These are phyloP conservation scores for Phylloboletellus chloephorus DNA, from an alignment of 1,284 basidiomycete species.

Conservation along the genomic window DNA sequence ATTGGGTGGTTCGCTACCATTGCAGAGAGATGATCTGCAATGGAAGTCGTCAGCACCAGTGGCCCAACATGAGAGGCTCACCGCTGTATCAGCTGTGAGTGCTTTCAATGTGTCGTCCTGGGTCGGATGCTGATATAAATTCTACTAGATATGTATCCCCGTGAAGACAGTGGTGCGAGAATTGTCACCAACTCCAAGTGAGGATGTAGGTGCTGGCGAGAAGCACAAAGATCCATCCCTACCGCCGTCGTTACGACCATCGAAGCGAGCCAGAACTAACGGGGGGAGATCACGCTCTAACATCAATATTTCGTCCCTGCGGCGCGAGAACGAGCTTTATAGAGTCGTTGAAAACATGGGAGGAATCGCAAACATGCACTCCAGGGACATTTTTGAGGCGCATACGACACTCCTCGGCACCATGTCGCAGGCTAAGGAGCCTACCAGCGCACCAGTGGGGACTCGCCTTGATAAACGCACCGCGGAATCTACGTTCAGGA, in stretches of 20 bases:
- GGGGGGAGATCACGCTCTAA: slow-evolving; percentile 31
- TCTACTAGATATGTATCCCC: background rate
- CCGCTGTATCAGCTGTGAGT: slow-evolving; percentile 8
- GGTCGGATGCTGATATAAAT: slow-evolving; percentile 3
- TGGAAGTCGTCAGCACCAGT: background rate
- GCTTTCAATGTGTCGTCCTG: background rate
- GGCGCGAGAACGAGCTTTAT: slow-evolving; percentile 71
- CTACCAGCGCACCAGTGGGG: slow-evolving; percentile 61
- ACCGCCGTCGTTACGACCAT: slow-evolving; percentile 12
- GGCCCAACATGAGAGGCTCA: slow-evolving; percentile 2
- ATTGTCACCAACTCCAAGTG: background rate
- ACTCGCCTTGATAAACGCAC: slow-evolving; percentile 72
- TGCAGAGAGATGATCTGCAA: background rate
- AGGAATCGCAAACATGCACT: slow-evolving; percentile 59
- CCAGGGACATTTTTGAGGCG: slow-evolving; percentile 61
- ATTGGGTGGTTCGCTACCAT: background rate
- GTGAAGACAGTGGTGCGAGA: background rate
- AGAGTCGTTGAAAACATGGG: slow-evolving; percentile 57
- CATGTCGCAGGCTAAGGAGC: slow-evolving; percentile 52
- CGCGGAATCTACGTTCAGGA: slow-evolving; percentile 50
- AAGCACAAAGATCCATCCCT: slow-evolving; percentile 16
- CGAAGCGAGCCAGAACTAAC: slow-evolving; percentile 23
- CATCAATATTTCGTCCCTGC: slow-evolving; percentile 66
- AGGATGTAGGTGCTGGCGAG: slow-evolving; percentile 1
- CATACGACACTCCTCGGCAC: slow-evolving; percentile 55